phyloP scores from a whole-genome alignment of 2,329 filamentous ascomycete species.

The Didymella segeticola region DNA sequence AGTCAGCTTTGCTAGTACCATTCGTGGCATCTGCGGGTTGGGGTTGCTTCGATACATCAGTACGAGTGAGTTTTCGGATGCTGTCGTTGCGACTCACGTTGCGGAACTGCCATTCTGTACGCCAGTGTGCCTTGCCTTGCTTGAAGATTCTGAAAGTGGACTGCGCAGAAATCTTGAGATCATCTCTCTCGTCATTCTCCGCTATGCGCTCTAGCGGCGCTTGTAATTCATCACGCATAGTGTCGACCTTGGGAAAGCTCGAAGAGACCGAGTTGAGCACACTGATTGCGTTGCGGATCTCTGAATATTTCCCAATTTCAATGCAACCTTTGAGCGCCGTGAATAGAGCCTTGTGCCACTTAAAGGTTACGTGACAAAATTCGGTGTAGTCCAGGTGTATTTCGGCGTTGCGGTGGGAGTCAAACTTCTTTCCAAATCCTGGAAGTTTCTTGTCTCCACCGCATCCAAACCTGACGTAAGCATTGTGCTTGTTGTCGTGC shows the following conservation, averaged over 20 bases:
- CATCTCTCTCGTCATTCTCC: slow-evolving; percentile 68
- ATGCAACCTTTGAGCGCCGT: slow-evolving; percentile 82
- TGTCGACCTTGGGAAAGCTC: slow-evolving; percentile 87
- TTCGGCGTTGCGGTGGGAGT: slow-evolving; percentile 72
- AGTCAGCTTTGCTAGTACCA: slow-evolving; percentile 36
- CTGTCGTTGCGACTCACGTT: slow-evolving; percentile 56
- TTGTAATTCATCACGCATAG: slow-evolving; percentile 76
- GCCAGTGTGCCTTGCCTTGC: slow-evolving; percentile 71
- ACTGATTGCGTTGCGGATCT: slow-evolving; percentile 94
- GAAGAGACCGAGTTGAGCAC: slow-evolving; percentile 82
- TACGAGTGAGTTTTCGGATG: background rate
- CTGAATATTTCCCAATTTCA: slow-evolving; percentile 89
- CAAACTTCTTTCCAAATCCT: slow-evolving; percentile 79
- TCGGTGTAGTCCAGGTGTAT: slow-evolving; percentile 81
- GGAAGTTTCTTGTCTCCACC: slow-evolving; percentile 70
- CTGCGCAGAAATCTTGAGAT: slow-evolving; percentile 75
- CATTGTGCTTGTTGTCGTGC: slow-evolving; percentile 75
- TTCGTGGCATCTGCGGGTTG: slow-evolving; percentile 35
- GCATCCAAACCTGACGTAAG: slow-evolving; percentile 83
- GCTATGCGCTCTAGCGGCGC: slow-evolving; percentile 68
- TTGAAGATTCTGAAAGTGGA: slow-evolving; percentile 74
- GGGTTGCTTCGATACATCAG: slow-evolving; percentile 29
- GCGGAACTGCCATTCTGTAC: slow-evolving; percentile 77
- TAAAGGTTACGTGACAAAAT: slow-evolving; percentile 83
- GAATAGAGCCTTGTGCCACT: slow-evolving; percentile 87